These are phyloP conservation scores for Orbilia blumenaviensis DNA, from an alignment of 2,329 filamentous ascomycete species.

Conservation along the genomic window DNA sequence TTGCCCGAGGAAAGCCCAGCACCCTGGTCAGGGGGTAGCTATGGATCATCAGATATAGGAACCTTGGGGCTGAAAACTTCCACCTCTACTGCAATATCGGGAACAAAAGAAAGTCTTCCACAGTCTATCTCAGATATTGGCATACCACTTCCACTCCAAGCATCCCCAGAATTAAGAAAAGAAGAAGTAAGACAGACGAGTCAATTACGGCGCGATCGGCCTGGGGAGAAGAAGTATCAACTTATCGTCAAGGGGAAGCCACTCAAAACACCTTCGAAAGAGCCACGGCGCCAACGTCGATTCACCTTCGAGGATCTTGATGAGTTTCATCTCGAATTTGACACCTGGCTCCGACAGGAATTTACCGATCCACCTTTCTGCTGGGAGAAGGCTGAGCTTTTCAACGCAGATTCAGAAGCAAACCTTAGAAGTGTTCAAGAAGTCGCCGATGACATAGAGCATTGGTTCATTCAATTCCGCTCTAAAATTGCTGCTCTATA, in stretches of 20 bases:
- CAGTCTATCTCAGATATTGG: background rate
- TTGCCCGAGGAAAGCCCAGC: background rate
- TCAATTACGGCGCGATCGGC: background rate
- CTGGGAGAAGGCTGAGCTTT: background rate
- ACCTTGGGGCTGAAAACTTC: background rate
- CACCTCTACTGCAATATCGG: background rate
- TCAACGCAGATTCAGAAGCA: background rate
- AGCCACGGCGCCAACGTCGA: background rate
- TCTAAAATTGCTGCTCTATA: slow-evolving; percentile 8
- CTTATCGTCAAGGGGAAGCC: background rate
- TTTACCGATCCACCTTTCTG: slow-evolving; percentile 13
- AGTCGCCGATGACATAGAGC: slow-evolving; percentile 5
- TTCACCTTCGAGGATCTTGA: slow-evolving; percentile 7
- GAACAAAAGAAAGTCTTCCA: background rate
- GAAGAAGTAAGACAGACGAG: background rate
- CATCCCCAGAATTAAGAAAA: background rate
- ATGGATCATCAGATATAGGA: background rate
- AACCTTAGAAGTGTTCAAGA: background rate
- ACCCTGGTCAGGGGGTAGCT: background rate
- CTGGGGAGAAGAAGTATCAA: background rate
- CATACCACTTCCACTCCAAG: background rate
- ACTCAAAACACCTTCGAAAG: background rate
- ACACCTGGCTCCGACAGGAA: background rate
- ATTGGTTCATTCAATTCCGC: slow-evolving; percentile 7
- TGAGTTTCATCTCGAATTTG: background rate